Evolutionary conservation across 179 eudicot genomes (phyloP).

Genomic region (Spinacia oleracea): DNA sequence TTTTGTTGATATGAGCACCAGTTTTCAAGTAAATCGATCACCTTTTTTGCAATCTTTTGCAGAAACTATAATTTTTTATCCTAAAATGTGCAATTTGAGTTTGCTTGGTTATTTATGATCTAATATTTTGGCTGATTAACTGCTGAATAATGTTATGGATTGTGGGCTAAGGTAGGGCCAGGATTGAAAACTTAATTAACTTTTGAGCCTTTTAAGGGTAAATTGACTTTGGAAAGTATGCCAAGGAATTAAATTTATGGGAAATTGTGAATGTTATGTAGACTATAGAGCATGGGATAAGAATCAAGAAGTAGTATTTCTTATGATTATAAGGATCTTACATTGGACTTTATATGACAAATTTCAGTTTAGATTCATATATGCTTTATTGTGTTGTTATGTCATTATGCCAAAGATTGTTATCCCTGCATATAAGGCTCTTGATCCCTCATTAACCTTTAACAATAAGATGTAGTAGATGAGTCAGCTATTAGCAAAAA

Average conservation of each 20-base stretch:
- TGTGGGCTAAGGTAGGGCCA: background rate
- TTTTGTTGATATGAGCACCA: too few relatives aligned
- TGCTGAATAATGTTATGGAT: background rate
- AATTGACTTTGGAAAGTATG: background rate
- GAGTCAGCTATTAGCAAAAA: background rate
- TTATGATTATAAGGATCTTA: too few relatives aligned
- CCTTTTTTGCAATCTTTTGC: background rate
- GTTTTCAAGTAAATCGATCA: constrained; percentile 53
- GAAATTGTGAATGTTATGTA: background rate
- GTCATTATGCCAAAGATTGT: too few relatives aligned
- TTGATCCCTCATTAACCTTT: too few relatives aligned
- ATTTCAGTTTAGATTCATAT: too few relatives aligned
- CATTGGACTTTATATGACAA: too few relatives aligned
- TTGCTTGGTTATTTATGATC: background rate
- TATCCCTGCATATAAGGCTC: background rate
- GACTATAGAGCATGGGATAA: background rate
- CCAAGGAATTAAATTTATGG: background rate
- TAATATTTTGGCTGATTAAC: background rate
- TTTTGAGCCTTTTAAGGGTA: too few relatives aligned
- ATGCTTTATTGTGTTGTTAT: too few relatives aligned
- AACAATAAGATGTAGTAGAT: background rate
- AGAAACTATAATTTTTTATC: background rate
- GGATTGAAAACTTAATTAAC: background rate
- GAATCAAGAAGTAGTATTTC: too few relatives aligned
- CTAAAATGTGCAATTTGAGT: background rate